A percentile compares a stretch with the other conserved stretches of the same genome.
Conservation (phyloP, 1,284 basidiomycete species). For the Irpex sp. region DNA sequence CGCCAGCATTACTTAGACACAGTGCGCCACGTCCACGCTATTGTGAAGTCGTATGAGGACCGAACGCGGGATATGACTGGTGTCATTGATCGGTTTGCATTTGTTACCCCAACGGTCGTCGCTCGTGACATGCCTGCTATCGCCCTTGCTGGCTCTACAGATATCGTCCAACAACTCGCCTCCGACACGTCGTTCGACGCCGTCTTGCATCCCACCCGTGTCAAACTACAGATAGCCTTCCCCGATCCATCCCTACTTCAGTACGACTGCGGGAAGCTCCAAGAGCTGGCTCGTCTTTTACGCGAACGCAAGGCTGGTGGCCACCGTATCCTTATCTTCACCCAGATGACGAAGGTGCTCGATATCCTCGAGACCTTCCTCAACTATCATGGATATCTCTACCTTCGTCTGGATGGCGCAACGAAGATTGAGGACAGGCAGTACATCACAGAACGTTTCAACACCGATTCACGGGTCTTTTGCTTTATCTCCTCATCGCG, state of each 20-base stretch:
- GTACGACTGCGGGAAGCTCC: constrained; percentile 96
- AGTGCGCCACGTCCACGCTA: constrained; percentile 36
- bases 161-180: constrained; percentile 30
- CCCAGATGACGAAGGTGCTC: constrained; percentile 94
- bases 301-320: constrained; percentile 84
- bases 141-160: constrained; percentile 46
- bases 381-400: constrained; percentile 91
- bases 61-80: constrained; percentile 57
- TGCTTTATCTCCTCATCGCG: constrained; percentile 94
- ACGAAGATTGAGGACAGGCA: constrained; percentile 97
- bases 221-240: constrained; percentile 92
- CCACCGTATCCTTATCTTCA: constrained; percentile 93
- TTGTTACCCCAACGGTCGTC: constrained; percentile 80
- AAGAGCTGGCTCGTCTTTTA: constrained; percentile 77
- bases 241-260: constrained; percentile 89
- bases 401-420: constrained; percentile 89
- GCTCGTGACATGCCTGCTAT: constrained; percentile 72
- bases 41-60: constrained; percentile 63
- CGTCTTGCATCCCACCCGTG: constrained; percentile 67
- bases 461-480: constrained; percentile 85
- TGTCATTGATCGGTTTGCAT: constrained; percentile 74
- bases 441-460: constrained; percentile 96
- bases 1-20: constrained; percentile 39
- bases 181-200: constrained; percentile 53
- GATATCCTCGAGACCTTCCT: constrained; percentile 95